Evolutionary conservation across 2,329 filamentous ascomycete genomes (phyloP), one percentile per base, ranked within the genome.

Genomic region (Aspergillus fischeri): DNA sequence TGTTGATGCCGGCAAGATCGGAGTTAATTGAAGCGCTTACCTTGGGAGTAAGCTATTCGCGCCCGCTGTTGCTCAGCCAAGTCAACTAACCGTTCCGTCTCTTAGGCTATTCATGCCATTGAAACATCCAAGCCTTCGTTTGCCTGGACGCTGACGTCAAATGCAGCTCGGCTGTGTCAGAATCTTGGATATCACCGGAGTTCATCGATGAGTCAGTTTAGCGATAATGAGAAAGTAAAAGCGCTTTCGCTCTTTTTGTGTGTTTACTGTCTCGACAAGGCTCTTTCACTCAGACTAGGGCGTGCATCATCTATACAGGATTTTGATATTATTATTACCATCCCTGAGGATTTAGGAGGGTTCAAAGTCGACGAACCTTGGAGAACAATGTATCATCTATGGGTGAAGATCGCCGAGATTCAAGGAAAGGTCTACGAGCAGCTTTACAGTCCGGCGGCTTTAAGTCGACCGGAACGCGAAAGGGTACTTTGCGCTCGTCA

Each of bases 81-180:
- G 52, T 63, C 44, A 5, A 63, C 60, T 52, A 29, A 8, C 6
- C 20, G 5, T 7, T 14, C 24, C 20, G 17, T 14, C 44, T 24
- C 24, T 14, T 17, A 87, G 83, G 78, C 83, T 4, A 73, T 84
- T n/a, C 84, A 87, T 63, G 80, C 85, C 11, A 80, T 87, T 50
- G 85, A 88, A 59, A 77, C 81, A 14, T 85, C 84, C 3, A 83
- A 84, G 42, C 83, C 85, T 0, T 84, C 83, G 0, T 77, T 88
- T 3, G 83, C 83, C n/a, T 86, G 85, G 81, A 81, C 84, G n/a
- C 73, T 88, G 20, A 81, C 80, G 25, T 82, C 81, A 6, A 79
- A 80, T 20, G 86, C 85, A 0, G 81, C 82, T 11, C 79, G 83
- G 52, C 75, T 89, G 53, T 86, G 84, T 60, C 83, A 86, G 63